A percentile compares a stretch with the other conserved stretches of the same genome.
Conservation (phyloP, 202 grass and related monocot genomes). For the Eragrostis tef region DNA sequence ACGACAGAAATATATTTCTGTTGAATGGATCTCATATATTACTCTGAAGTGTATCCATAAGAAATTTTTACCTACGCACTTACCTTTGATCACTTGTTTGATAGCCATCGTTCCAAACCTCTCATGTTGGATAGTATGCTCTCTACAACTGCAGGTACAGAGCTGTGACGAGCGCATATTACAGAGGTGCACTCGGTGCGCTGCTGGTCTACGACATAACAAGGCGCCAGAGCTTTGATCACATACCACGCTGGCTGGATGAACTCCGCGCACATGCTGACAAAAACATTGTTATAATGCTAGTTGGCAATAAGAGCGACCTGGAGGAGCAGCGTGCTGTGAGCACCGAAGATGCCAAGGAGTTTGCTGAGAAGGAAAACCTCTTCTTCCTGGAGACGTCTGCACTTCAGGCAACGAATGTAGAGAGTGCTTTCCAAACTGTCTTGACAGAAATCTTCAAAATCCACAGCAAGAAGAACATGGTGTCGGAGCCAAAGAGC, state of each 20-base stretch:
- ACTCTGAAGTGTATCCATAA: too few relatives aligned
- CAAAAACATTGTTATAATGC: constrained; percentile 82
- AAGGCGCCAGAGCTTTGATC: constrained; percentile 79
- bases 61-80: not conserved
- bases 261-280: constrained; percentile 75
- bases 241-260: constrained; percentile 77
- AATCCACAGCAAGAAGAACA: constrained; percentile 65
- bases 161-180: constrained; percentile 80
- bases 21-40: too few relatives aligned
- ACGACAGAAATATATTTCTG: too few relatives aligned
- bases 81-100: not conserved
- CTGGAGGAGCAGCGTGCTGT: constrained; percentile 66
- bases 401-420: constrained; percentile 64
- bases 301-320: constrained; percentile 76
- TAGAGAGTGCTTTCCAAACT: constrained; percentile 69
- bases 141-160: constrained; percentile 58
- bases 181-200: constrained; percentile 72
- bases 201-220: constrained; percentile 80
- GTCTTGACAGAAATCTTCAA: constrained; percentile 78
- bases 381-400: constrained; percentile 78
- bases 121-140: constrained; percentile 26
- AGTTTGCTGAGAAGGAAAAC: constrained; percentile 74
- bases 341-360: constrained; percentile 62
- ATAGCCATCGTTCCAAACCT: not conserved
- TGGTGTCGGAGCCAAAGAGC: constrained; percentile 49